Percentiles rank a stretch among this genome's conserved stretches.
phyloP scores from a whole-genome alignment of 257 asterid genomes.

The Plantago elongata region DNA sequence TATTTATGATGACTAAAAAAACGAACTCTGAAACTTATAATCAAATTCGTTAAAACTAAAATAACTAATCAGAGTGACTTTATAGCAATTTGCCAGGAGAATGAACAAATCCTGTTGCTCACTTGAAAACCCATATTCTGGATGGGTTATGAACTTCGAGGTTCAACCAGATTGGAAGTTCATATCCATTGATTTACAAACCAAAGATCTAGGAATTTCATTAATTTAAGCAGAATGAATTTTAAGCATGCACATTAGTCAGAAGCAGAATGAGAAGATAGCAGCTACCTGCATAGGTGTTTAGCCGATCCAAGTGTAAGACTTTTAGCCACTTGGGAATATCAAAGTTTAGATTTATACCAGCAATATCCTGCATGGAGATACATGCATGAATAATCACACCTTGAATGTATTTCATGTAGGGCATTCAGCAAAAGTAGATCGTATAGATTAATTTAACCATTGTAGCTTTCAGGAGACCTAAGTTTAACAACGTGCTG shows the following conservation, averaged over 20 bases:
- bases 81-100: conserved; percentile 2
- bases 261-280: conserved; percentile 18
- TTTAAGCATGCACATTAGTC: conserved; percentile 14
- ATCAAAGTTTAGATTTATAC: conserved; percentile 83
- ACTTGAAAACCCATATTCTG: conserved; percentile 1
- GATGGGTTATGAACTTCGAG: too few relatives aligned
- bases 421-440: conserved; percentile 6
- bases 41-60: conserved; percentile 1
- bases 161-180: too few relatives aligned
- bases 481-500: too few relatives aligned
- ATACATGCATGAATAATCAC: conserved; percentile 11
- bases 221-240: too few relatives aligned
- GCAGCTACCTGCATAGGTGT: conserved; percentile 71
- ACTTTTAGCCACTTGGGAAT: conserved; percentile 77
- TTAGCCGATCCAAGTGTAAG: conserved; percentile 69
- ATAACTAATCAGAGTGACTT: background rate
- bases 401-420: background rate
- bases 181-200: too few relatives aligned
- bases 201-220: too few relatives aligned
- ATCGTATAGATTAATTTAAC: background rate
- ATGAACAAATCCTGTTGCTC: background rate
- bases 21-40: background rate
- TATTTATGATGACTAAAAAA: background rate
- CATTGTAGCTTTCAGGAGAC: background rate
- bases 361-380: conserved; percentile 76